Conservation (phyloP, 2,329 filamentous ascomycete genomes). For the Fusarium subglutinans region DNA sequence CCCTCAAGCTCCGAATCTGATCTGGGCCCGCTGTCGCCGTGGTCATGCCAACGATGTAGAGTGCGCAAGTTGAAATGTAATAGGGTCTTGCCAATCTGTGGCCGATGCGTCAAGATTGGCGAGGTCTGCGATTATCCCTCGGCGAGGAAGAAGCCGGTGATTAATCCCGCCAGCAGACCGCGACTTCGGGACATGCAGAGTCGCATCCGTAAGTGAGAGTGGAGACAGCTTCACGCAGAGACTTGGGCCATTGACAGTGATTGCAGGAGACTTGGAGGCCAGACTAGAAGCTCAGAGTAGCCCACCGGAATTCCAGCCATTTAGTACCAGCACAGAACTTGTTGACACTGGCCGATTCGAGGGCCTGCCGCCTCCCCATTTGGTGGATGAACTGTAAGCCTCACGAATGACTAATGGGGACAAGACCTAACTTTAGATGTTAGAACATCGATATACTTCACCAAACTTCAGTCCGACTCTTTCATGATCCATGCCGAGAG, state of each 20-base stretch:
- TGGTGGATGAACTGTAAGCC: constrained; percentile 29
- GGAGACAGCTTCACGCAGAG: rapidly evolving
- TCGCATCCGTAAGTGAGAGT: constrained; percentile 9
- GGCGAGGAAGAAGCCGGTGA: constrained; percentile 12
- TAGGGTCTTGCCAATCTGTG: not conserved
- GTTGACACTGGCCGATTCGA: constrained; percentile 30
- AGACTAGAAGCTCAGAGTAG: constrained; percentile 11
- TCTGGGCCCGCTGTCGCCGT: not conserved
- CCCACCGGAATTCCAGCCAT: not conserved
- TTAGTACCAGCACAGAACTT: constrained; percentile 11
- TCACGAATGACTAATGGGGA: too few species aligned
- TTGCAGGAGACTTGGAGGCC: constrained; percentile 51
- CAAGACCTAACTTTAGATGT: too few species aligned
- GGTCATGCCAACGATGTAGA: constrained; percentile 23
- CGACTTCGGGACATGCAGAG: constrained; percentile 25
- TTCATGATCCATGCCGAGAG: constrained; percentile 80
- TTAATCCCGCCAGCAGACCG: constrained; percentile 17
- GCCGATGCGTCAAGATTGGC: constrained; percentile 19
- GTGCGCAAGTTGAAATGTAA: constrained; percentile 27
- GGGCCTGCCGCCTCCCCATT: constrained; percentile 16
- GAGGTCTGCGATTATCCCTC: constrained; percentile 21
- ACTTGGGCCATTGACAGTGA: not conserved
- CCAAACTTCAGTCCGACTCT: constrained; percentile 72
- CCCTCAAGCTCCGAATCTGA: constrained; percentile 22
- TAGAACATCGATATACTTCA: constrained; percentile 65